A percentile compares a stretch with the other conserved stretches of the same genome.
phyloP scores from a whole-genome alignment of 2,329 filamentous ascomycete species.

The Ramularia collo-cygni region DNA sequence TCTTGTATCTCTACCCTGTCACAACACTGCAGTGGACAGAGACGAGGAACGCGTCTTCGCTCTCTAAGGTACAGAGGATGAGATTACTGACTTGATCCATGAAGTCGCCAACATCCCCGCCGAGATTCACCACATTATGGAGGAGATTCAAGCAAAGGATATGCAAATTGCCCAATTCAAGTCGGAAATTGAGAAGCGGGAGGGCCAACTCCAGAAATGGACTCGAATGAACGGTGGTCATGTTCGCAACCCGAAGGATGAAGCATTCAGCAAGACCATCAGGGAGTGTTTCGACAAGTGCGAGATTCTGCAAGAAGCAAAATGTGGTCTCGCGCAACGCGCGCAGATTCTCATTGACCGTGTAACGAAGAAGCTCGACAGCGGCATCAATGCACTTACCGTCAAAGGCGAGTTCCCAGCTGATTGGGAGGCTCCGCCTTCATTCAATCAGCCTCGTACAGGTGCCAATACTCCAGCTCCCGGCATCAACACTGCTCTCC shows the following conservation, averaged over 20 bases:
- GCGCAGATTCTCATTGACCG: conserved; percentile 56
- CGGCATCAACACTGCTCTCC: conserved; percentile 40
- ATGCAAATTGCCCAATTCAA: conserved; percentile 62
- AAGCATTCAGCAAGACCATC: conserved; percentile 58
- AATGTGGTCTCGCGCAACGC: conserved; percentile 63
- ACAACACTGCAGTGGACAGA: neutral
- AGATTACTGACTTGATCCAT: neutral
- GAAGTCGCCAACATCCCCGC: conserved; percentile 69
- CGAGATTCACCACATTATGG: conserved; percentile 75
- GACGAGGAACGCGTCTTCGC: too few relatives aligned
- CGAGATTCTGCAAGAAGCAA: conserved; percentile 66
- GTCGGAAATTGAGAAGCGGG: conserved; percentile 62
- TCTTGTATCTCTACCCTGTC: too few relatives aligned
- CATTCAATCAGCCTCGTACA: conserved; percentile 45
- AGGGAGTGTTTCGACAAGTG: conserved; percentile 61
- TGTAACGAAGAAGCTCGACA: conserved; percentile 56
- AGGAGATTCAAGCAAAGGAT: conserved; percentile 77
- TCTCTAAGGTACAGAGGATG: neutral
- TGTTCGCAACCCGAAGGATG: conserved; percentile 68
- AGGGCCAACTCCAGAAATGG: conserved; percentile 71
- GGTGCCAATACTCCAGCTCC: conserved; percentile 24
- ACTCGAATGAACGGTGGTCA: conserved; percentile 71
- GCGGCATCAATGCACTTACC: conserved; percentile 54
- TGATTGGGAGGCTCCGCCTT: conserved; percentile 37
- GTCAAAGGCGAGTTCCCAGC: conserved; percentile 53